Base-by-base conservation (phyloP, 495 filamentous ascomycete genomes). In the Lasiosphaeria hispida region DNA sequence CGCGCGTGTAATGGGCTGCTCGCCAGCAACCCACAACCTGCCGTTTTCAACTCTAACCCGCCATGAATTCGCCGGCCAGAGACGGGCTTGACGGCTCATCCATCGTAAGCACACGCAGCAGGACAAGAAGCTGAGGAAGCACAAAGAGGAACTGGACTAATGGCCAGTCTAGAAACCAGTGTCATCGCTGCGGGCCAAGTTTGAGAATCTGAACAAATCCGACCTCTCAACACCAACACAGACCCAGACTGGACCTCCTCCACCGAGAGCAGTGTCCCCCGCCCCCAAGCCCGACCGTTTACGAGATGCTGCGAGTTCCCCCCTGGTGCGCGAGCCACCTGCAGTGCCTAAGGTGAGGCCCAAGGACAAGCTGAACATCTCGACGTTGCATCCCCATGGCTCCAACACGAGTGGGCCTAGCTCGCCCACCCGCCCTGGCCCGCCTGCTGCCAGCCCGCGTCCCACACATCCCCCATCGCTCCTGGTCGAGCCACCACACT, bases 101-200 rank as follows among this genome's bases (percentile, higher is more conserved):
- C 37, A 77, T 87, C 58, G 84, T 86, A 71, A 74, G 80, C 62
- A 17, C 53, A 23, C 14, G 11, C 14, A 13, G 38, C 17, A 14
- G 23, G 23, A 30, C 5, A 30, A 30, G 2, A 5, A 30, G 23
- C 23, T 30, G 23, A 30, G 23, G 23, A 30, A 5, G 5, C 5
- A 30, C 5, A 5, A 30, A 30, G 5, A 30, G 23, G 5, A 30
- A 5, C 23, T 30, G 23, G 2, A 75, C 61, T 36, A 33, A 34
- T 65, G 18, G 37, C 18, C 39, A n/a, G 43, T 19, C 36, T 57
- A 83, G 81, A 81, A 82, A 77, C 90, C 94, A 0, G 94, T 98
- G 23, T 98, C 94, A 41, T 96, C 93, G 44, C 78, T 97, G 35
- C 83, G 90, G 47, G 94, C 92, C 41, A 88, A 93, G 68, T 98